A percentile compares a stretch with the other conserved stretches of the same genome.
phyloP scores from a whole-genome alignment of 2,329 filamentous ascomycete genomes.

The Ophiocordyceps robertsii region DNA sequence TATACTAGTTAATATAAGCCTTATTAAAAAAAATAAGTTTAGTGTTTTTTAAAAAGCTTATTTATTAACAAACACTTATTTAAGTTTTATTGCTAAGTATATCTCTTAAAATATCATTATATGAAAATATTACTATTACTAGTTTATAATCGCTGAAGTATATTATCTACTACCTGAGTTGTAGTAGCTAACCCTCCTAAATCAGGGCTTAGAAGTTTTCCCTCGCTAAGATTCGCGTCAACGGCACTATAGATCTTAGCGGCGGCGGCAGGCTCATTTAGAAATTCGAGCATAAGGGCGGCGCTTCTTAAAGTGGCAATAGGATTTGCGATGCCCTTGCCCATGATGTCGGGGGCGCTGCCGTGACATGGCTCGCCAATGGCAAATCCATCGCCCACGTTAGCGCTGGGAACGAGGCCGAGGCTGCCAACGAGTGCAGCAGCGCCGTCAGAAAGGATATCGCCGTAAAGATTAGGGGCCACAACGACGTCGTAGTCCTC shows the following conservation, averaged over 20 bases:
- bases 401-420: slow-evolving; percentile 86
- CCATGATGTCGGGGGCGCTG: slow-evolving; percentile 89
- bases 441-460: slow-evolving; percentile 90
- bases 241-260: slow-evolving; percentile 85
- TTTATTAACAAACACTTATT: too few species aligned
- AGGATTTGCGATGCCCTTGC: slow-evolving; percentile 84
- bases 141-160: slow-evolving; percentile 20
- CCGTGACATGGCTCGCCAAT: slow-evolving; percentile 98
- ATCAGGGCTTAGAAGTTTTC: slow-evolving; percentile 72
- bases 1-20: too few species aligned
- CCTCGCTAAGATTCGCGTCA: slow-evolving; percentile 78
- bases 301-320: slow-evolving; percentile 88
- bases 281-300: slow-evolving; percentile 91
- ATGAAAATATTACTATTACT: too few species aligned
- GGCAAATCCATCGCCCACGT: slow-evolving; percentile 86
- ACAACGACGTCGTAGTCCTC: slow-evolving; percentile 95
- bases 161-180: slow-evolving; percentile 74
- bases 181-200: slow-evolving; percentile 80
- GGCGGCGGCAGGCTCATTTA: slow-evolving; percentile 75
- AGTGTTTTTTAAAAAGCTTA: too few species aligned
- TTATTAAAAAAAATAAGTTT: too few species aligned
- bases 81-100: too few species aligned
- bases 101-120: too few species aligned
- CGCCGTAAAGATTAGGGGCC: slow-evolving; percentile 92
- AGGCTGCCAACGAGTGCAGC: slow-evolving; percentile 86